These are phyloP conservation scores for Fusarium sp. DNA, from an alignment of 2,329 filamentous ascomycete species.

Conservation along the genomic window DNA sequence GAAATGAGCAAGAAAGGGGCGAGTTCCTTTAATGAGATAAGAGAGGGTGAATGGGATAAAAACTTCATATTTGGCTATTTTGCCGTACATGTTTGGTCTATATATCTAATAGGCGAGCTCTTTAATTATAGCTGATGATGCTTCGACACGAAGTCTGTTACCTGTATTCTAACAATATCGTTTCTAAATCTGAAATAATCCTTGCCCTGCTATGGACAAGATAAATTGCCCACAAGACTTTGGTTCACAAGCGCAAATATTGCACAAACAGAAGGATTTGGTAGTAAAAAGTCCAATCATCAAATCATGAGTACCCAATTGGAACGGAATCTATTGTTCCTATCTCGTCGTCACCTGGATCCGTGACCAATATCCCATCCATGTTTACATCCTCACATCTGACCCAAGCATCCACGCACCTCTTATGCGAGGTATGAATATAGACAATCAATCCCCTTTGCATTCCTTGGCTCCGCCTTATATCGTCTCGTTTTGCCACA, in stretches of 20 bases:
- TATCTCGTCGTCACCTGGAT: constrained; percentile 38
- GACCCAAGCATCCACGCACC: constrained; percentile 37
- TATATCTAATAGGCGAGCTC: constrained; percentile 13
- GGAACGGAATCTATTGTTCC: constrained; percentile 47
- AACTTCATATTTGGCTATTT: constrained; percentile 5
- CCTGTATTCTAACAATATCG: neutral
- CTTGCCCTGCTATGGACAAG: neutral
- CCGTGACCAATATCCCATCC: constrained; percentile 41
- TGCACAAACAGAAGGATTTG: neutral
- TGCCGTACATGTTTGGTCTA: constrained; percentile 21
- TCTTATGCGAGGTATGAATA: constrained; percentile 25
- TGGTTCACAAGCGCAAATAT: neutral
- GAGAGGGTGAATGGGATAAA: neutral
- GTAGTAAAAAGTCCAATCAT: constrained; percentile 8
- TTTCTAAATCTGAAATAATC: neutral
- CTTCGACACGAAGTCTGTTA: neutral
- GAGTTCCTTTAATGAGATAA: constrained; percentile 10
- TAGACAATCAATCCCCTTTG: neutral
- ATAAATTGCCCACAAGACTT: neutral
- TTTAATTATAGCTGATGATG: constrained; percentile 23
- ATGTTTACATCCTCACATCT: constrained; percentile 44
- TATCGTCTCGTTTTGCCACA: constrained; percentile 11
- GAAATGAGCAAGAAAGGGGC: constrained; percentile 4
- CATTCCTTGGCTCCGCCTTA: constrained; percentile 16
- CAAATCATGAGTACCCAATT: constrained; percentile 41